Conservation (phyloP, 2,329 filamentous ascomycete species). For the Lomentospora prolificans region DNA sequence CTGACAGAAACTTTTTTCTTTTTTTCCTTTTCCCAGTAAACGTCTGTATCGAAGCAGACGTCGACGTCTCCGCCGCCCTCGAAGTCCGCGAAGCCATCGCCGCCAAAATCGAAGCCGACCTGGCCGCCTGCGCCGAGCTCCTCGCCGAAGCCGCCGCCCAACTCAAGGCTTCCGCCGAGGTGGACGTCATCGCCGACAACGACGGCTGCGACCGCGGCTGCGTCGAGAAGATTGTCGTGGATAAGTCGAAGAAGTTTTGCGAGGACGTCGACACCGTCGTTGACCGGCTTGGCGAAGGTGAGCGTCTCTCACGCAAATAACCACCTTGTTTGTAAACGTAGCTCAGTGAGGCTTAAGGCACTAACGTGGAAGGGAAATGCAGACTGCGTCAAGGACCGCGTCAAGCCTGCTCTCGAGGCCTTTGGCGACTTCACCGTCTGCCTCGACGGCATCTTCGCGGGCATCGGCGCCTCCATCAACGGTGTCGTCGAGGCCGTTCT, state of each 20-base stretch:
- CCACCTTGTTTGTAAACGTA: too few species aligned
- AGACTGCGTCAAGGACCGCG: not conserved
- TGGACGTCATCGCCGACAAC: not conserved
- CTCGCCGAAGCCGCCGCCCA: slow-evolving; percentile 5
- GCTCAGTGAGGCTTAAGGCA: too few species aligned
- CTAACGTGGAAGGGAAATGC: not conserved
- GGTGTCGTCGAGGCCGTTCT: not conserved
- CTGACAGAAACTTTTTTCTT: not conserved
- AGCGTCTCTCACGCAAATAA: too few species aligned
- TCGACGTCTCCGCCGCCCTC: slow-evolving; percentile 1
- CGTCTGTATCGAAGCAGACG: slow-evolving; percentile 3
- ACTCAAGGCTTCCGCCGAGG: not conserved
- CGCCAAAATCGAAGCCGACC: slow-evolving; percentile 4
- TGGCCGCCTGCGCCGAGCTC: slow-evolving; percentile 4
- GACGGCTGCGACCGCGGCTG: not conserved
- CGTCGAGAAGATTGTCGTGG: not conserved
- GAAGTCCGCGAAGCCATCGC: slow-evolving; percentile 4
- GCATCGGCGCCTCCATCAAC: slow-evolving; percentile 3
- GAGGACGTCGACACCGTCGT: slow-evolving; percentile 1
- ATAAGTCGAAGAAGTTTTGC: slow-evolving; percentile 4
- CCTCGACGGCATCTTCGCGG: slow-evolving; percentile 3
- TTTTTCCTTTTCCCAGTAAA: not conserved
- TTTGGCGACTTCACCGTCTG: slow-evolving; percentile 5
- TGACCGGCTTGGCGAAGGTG: slow-evolving; percentile 4
- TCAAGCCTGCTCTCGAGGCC: not conserved